Percentiles rank a stretch among this genome's conserved stretches.
These are phyloP conservation scores for Torulaspora globosa DNA, from an alignment of 1,139 yeast genomes.

Conservation along the genomic window DNA sequence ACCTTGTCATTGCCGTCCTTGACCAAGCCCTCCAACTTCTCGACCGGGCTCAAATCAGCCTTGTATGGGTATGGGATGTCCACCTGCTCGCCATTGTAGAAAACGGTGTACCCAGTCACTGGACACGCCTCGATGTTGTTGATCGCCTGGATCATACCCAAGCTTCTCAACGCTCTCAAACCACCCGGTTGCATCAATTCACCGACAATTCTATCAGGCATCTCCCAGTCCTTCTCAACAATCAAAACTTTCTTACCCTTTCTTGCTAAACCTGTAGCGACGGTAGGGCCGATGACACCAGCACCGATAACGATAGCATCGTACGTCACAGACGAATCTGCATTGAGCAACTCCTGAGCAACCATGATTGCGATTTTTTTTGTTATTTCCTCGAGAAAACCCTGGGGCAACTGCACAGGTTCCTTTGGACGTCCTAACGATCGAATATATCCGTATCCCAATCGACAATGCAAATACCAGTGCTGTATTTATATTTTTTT, in stretches of 20 bases:
- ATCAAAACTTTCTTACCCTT: conserved; percentile 72
- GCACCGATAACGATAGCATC: conserved; percentile 67
- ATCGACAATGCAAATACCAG: not conserved
- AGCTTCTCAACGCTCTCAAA: conserved; percentile 66
- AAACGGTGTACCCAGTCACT: conserved; percentile 76
- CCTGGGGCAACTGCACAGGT: not conserved
- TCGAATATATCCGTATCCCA: not conserved
- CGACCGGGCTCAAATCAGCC: conserved; percentile 44
- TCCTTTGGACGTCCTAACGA: not conserved
- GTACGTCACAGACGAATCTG: conserved; percentile 34
- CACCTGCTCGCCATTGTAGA: conserved; percentile 55
- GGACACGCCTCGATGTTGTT: conserved; percentile 78
- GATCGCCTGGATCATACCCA: conserved; percentile 77
- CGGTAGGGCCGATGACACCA: conserved; percentile 92
- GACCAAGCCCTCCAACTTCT: conserved; percentile 54
- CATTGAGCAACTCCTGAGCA: conserved; percentile 24
- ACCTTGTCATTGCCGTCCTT: conserved; percentile 52
- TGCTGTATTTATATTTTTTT: conserved; percentile 10
- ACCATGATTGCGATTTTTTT: conserved; percentile 8
- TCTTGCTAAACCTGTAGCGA: conserved; percentile 85
- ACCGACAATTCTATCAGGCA: conserved; percentile 95
- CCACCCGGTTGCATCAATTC: conserved; percentile 97
- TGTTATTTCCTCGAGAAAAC: not conserved
- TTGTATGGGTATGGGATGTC: conserved; percentile 69
- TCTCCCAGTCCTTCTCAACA: conserved; percentile 82